Evolutionary conservation across 2,329 filamentous ascomycete species (phyloP).

Genomic region (Aspergillus aculeatinus): DNA sequence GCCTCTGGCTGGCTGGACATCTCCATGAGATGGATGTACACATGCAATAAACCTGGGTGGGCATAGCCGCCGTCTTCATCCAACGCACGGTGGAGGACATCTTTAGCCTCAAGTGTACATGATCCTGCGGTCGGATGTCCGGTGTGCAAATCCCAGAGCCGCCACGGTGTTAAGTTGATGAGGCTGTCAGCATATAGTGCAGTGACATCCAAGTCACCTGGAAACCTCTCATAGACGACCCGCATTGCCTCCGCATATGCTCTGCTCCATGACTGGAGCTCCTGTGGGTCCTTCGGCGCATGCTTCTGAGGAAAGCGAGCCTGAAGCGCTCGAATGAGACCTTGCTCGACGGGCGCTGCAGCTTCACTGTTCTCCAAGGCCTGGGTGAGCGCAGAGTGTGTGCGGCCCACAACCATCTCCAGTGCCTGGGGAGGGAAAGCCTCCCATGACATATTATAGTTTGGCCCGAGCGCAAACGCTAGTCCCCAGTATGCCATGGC

Average conservation of each 20-base stretch:
- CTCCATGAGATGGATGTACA: conserved; percentile 77
- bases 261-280: conserved; percentile 55
- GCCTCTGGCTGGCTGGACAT: conserved; percentile 68
- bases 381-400: conserved; percentile 46
- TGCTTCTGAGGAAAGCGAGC: conserved; percentile 59
- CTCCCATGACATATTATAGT: conserved; percentile 78
- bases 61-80: conserved; percentile 45
- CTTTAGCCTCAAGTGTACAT: conserved; percentile 59
- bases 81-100: conserved; percentile 60
- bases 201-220: conserved; percentile 62
- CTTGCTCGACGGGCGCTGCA: conserved; percentile 56
- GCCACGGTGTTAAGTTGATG: conserved; percentile 66
- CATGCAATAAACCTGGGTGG: conserved; percentile 70
- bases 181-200: conserved; percentile 63
- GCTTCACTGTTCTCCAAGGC: conserved; percentile 43
- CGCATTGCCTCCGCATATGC: conserved; percentile 64
- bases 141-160: conserved; percentile 61
- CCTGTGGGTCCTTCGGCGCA: conserved; percentile 42
- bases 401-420: conserved; percentile 47
- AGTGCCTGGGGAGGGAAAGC: conserved; percentile 65
- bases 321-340: conserved; percentile 63
- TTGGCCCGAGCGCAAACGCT: conserved; percentile 69
- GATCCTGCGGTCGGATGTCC: conserved; percentile 57
- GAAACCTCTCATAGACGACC: conserved; percentile 52
- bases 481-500: conserved; percentile 45